These are phyloP conservation scores for Astrothelium subdiscretum DNA, from an alignment of 495 filamentous ascomycete genomes.

Conservation along the genomic window DNA sequence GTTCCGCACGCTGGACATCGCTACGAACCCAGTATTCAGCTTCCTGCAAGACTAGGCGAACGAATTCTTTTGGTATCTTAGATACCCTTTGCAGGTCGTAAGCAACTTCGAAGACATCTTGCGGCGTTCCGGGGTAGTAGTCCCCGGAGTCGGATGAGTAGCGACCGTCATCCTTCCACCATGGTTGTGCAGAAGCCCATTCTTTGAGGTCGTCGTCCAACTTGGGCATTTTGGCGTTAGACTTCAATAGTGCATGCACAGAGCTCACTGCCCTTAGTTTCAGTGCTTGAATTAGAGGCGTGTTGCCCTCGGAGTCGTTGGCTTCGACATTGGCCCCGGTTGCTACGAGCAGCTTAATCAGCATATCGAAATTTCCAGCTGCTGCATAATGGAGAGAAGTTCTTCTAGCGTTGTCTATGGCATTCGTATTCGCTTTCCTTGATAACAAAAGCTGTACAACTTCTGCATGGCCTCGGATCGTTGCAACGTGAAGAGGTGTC, in stretches of 20 bases:
- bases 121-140: background rate
- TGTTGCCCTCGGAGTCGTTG: background rate
- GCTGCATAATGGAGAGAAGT: background rate
- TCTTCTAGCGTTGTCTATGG: background rate
- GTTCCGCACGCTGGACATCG: background rate
- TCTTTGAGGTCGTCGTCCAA: background rate
- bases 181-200: background rate
- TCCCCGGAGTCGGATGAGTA: background rate
- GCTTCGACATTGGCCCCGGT: background rate
- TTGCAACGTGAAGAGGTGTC: background rate
- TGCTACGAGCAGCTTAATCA: background rate
- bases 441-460: background rate
- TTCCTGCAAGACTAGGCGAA: background rate
- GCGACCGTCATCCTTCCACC: background rate
- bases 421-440: background rate
- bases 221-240: background rate
- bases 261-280: background rate
- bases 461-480: background rate
- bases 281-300: background rate
- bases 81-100: background rate
- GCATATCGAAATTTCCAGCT: background rate
- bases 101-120: background rate
- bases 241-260: background rate
- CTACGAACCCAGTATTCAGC: conserved; percentile 1
- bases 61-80: background rate